Base-by-base conservation (phyloP, 2,329 filamentous ascomycete genomes). In the Xylariaceae sp. region DNA sequence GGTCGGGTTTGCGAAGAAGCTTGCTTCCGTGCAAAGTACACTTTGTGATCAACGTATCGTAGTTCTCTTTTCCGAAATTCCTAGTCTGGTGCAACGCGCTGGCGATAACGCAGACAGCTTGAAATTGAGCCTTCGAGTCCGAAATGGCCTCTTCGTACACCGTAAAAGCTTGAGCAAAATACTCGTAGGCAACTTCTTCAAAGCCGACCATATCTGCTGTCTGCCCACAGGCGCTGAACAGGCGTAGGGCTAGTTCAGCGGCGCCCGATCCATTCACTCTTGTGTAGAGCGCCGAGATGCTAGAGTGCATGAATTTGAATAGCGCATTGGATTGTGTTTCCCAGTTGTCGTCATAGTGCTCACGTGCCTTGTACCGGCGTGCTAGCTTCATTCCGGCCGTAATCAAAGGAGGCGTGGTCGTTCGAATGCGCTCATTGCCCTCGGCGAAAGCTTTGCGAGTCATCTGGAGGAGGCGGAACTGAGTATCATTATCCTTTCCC, bases 11-110 rank as follows among this genome's bases (percentile, higher is more conserved):
- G 73, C 96, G 93, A 62, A 99, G 80, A 59, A 99, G 77, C 71
- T 97, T 99, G 74, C 92, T 97, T 16, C 94, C 93, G 67, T 99
- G 95, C 61, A 97, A 81, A 2, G 95, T 93, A 60, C 91, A 95
- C 73, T 99, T 99, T 10, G 94, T 99, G 67, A 99, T 99, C 33
- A 99, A 78, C 0, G 94, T 99, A 70, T 99, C 95, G 71, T 97
- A 99, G 67, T 97, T 99, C 73, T 99, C 94, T 69, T 93, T 92
- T 56, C 89, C 87, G 69, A 99, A 99, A 65, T 93, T 87, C 53
- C 93, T 81, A 12, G 90, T 93, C 58, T 90, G 87, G 67, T 97
- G 92, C 51, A 99, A 76, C 5, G 89, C 90, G 51, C 88, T 90
- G 2, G 93, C 90, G 64, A 99, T 91, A 38, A 97, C 87, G 62